phyloP scores from a whole-genome alignment of 192 early-diverging fungal genomes.

The Podila epigama region DNA sequence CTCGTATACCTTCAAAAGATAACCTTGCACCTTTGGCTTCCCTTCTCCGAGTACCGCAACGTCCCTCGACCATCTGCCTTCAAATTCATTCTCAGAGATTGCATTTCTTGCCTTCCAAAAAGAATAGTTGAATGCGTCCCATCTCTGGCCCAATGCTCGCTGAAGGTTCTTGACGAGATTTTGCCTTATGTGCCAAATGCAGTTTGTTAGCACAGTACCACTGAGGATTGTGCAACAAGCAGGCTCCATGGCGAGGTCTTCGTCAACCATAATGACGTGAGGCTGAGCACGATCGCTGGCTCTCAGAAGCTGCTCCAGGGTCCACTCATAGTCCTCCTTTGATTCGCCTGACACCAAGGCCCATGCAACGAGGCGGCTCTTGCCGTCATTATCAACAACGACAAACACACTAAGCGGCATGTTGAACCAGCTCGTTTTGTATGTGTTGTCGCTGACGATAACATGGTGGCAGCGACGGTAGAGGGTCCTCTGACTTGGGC shows the following conservation, averaged over 20 bases:
- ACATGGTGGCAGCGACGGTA: background rate
- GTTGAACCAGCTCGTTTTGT: background rate
- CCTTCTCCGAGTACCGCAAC: too few species aligned
- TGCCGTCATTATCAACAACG: slow-evolving; percentile 1
- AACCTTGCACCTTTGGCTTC: too few species aligned
- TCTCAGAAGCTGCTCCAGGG: background rate
- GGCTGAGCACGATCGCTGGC: background rate
- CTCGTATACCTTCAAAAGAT: too few species aligned
- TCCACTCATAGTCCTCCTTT: background rate
- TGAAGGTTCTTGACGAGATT: background rate
- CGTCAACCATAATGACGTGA: background rate
- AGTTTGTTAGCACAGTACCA: background rate
- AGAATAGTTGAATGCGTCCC: too few species aligned
- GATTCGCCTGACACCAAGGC: background rate
- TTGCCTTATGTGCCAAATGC: background rate
- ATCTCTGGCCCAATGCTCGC: background rate
- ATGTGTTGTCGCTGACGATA: background rate
- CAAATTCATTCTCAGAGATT: too few species aligned
- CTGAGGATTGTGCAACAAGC: background rate
- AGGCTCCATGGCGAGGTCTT: background rate
- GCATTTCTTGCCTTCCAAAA: too few species aligned
- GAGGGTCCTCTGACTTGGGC: background rate
- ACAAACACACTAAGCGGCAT: background rate
- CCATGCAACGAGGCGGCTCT: background rate
- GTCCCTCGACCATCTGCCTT: too few species aligned